A percentile compares a stretch with the other conserved stretches of the same genome.
Conservation (phyloP, 345 rosid genomes). For the Citrus unshiu region DNA sequence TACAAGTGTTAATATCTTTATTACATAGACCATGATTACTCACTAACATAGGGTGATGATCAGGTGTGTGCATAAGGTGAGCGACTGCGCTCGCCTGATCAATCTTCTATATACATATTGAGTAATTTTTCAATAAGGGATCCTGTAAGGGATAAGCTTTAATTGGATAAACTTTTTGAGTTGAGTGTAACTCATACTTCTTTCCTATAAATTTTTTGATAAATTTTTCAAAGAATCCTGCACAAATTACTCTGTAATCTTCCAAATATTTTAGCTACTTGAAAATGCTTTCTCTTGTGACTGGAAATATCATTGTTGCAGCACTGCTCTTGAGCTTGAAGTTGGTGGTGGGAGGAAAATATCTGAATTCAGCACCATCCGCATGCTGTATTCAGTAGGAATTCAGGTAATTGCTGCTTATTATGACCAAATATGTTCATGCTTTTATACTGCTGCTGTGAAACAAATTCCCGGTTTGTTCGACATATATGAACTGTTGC, state of each 20-base stretch:
- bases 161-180: background rate
- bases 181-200: background rate
- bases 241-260: background rate
- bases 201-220: background rate
- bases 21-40: background rate
- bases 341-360: slow-evolving; percentile 92
- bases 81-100: too few species aligned
- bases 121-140: too few species aligned
- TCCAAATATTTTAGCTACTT: slow-evolving; percentile 1
- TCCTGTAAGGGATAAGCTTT: background rate
- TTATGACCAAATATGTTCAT: slow-evolving; percentile 5
- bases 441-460: background rate
- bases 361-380: slow-evolving; percentile 76
- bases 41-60: background rate
- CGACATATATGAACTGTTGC: background rate
- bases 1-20: background rate
- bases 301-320: slow-evolving; percentile 28
- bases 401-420: slow-evolving; percentile 54
- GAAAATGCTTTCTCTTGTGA: slow-evolving; percentile 2
- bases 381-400: slow-evolving; percentile 77
- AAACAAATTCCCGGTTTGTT: background rate
- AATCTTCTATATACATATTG: too few species aligned
- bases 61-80: too few species aligned
- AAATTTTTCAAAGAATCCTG: background rate
- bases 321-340: slow-evolving; percentile 84